These are phyloP conservation scores for Wickerhamomyces sp. DNA, from an alignment of 1,139 yeast genomes.

Conservation along the genomic window DNA sequence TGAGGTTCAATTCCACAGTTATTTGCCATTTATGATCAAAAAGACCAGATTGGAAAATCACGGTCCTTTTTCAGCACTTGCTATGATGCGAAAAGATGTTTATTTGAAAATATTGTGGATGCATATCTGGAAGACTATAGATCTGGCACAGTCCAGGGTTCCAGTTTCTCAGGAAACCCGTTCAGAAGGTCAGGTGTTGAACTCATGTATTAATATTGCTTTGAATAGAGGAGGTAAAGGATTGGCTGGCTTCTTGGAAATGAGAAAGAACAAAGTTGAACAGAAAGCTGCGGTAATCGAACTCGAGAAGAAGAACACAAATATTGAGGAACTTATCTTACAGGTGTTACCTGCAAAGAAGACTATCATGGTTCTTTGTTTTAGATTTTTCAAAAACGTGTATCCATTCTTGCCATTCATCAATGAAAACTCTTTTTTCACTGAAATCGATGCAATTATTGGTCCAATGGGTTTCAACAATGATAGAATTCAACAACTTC, in stretches of 20 bases:
- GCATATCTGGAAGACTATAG: slow-evolving; percentile 17
- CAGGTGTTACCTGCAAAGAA: slow-evolving; percentile 36
- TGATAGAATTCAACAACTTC: slow-evolving; percentile 19
- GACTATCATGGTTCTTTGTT: slow-evolving; percentile 37
- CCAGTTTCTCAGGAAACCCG: neutral
- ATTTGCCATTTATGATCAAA: slow-evolving; percentile 25
- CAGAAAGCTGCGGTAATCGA: slow-evolving; percentile 5
- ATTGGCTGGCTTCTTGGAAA: slow-evolving; percentile 7
- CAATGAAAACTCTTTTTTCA: slow-evolving; percentile 34
- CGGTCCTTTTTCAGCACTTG: slow-evolving; percentile 39
- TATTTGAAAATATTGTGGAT: slow-evolving; percentile 27
- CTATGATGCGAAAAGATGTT: slow-evolving; percentile 33
- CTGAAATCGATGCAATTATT: slow-evolving; percentile 25
- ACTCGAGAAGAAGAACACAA: neutral
- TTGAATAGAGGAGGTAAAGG: slow-evolving; percentile 2
- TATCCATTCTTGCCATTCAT: slow-evolving; percentile 43
- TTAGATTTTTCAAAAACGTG: slow-evolving; percentile 37
- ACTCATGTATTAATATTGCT: slow-evolving; percentile 1
- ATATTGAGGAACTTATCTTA: slow-evolving; percentile 11
- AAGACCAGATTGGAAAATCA: slow-evolving; percentile 29
- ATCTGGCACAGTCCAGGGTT: slow-evolving; percentile 1
- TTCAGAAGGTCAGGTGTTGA: neutral
- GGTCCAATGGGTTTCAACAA: slow-evolving; percentile 21
- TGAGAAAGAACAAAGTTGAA: slow-evolving; percentile 11
- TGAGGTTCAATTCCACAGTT: slow-evolving; percentile 22